These are phyloP conservation scores for Kalmusia sp. DNA, from an alignment of 2,329 filamentous ascomycete genomes.

Conservation along the genomic window DNA sequence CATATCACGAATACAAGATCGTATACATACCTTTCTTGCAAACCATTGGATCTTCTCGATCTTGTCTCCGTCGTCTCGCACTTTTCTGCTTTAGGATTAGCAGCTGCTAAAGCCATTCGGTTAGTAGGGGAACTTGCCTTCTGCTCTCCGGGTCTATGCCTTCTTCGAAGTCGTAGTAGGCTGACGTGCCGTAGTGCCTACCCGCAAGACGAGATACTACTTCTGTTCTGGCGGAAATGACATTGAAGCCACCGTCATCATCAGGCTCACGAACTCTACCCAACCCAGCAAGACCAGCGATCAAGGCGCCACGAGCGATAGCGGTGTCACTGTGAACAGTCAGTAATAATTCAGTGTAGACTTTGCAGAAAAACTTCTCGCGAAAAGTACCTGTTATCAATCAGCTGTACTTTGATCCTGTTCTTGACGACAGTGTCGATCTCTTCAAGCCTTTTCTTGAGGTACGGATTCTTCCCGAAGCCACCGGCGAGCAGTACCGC, in stretches of 20 bases:
- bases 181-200: neutral
- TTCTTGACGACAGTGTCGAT: neutral
- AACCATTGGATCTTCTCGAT: conserved; percentile 7
- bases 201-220: conserved; percentile 4
- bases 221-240: neutral
- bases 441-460: conserved; percentile 5
- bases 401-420: neutral
- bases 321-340: neutral
- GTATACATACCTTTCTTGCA: neutral
- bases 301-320: conserved; percentile 3
- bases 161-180: neutral
- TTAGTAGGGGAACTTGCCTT: neutral
- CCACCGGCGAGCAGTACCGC: conserved; percentile 9
- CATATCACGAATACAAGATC: neutral
- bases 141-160: neutral
- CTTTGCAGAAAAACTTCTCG: too few species aligned
- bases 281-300: conserved; percentile 2
- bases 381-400: neutral
- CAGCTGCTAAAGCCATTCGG: neutral
- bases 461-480: conserved; percentile 8
- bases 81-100: neutral
- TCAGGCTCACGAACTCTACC: neutral
- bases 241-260: neutral
- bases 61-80: conserved; percentile 3
- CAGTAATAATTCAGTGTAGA: neutral